Percentiles rank a stretch among this genome's conserved stretches.
phyloP scores from a whole-genome alignment of 768 basidiomycete species.

The Lactifluus echinatus region DNA sequence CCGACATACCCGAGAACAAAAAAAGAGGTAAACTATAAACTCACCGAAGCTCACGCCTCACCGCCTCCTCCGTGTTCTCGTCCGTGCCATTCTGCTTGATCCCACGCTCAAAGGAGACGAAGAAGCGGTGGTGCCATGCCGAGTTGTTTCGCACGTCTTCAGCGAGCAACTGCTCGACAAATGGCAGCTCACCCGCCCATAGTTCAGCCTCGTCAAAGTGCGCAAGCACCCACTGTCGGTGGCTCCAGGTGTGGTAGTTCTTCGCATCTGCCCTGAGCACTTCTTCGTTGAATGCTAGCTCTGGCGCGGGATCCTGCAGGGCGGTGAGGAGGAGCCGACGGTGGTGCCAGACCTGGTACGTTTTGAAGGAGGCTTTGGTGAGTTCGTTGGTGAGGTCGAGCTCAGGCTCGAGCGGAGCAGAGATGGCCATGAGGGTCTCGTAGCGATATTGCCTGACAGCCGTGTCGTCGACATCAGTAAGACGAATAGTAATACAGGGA shows the following conservation, averaged over 20 bases:
- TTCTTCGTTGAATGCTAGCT: conserved; percentile 72
- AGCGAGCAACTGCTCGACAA: conserved; percentile 57
- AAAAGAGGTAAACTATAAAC: conserved; percentile 26
- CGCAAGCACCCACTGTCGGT: conserved; percentile 89
- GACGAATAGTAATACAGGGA: neutral
- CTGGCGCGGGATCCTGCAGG: conserved; percentile 45
- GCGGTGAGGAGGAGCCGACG: conserved; percentile 64
- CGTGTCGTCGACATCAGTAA: neutral
- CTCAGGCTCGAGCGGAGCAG: conserved; percentile 66
- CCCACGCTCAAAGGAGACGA: conserved; percentile 68
- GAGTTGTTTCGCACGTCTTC: conserved; percentile 91
- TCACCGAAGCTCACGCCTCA: conserved; percentile 69
- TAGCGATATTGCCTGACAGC: conserved; percentile 85
- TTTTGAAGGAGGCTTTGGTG: conserved; percentile 78
- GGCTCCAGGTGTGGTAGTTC: conserved; percentile 99
- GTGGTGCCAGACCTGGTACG: conserved; percentile 98
- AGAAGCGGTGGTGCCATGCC: conserved; percentile 95
- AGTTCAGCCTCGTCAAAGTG: conserved; percentile 68
- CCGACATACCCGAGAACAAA: neutral
- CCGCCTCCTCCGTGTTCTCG: conserved; percentile 43
- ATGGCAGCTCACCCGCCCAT: conserved; percentile 71
- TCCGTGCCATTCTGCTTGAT: conserved; percentile 52
- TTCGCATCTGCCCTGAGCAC: conserved; percentile 74
- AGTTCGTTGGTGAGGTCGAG: conserved; percentile 81
- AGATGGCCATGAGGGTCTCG: conserved; percentile 65